Percentiles rank a stretch among this genome's conserved stretches.
Evolutionary conservation across 495 filamentous ascomycete genomes (phyloP).

Genomic region (Penicillium coprophilum): DNA sequence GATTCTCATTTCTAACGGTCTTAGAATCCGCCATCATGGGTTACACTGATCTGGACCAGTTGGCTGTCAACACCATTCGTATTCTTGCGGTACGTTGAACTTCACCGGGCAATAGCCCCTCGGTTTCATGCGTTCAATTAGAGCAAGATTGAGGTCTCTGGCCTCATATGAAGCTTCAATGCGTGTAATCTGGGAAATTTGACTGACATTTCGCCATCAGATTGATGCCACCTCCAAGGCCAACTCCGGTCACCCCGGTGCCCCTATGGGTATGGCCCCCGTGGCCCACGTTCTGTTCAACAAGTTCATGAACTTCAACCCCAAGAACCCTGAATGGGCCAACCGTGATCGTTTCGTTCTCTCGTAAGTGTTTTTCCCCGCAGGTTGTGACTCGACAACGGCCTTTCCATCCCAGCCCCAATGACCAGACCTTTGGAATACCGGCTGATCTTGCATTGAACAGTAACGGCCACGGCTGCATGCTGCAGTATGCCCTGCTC

Average conservation of each 20-base stretch:
- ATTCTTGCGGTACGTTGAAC: constrained; percentile 71
- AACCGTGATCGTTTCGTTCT: constrained; percentile 99
- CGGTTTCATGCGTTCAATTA: constrained; percentile 12
- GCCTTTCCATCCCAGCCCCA: too few relatives aligned
- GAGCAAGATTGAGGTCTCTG: background rate
- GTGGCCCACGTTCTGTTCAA: constrained; percentile 97
- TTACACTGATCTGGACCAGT: constrained; percentile 79
- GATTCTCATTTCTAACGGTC: constrained; percentile 25
- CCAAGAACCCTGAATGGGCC: constrained; percentile 93
- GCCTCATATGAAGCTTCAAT: constrained; percentile 1
- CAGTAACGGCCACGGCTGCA: constrained; percentile 97
- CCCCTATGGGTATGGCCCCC: constrained; percentile 99
- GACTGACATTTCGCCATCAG: constrained; percentile 46
- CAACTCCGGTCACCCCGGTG: constrained; percentile 98
- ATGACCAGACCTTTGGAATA: background rate
- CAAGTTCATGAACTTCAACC: constrained; percentile 99
- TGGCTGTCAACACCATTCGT: constrained; percentile 97
- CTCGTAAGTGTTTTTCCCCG: constrained; percentile 70
- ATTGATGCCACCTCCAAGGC: constrained; percentile 95
- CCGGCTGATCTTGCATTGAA: constrained; percentile 10
- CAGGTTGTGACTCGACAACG: background rate
- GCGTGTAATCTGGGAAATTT: constrained; percentile 16
- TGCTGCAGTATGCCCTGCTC: constrained; percentile 98
- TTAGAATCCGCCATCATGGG: constrained; percentile 70
- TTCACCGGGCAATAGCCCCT: constrained; percentile 12